These are phyloP conservation scores for Petunia hybrid DNA, from an alignment of 305 asterid genomes.

Conservation along the genomic window DNA sequence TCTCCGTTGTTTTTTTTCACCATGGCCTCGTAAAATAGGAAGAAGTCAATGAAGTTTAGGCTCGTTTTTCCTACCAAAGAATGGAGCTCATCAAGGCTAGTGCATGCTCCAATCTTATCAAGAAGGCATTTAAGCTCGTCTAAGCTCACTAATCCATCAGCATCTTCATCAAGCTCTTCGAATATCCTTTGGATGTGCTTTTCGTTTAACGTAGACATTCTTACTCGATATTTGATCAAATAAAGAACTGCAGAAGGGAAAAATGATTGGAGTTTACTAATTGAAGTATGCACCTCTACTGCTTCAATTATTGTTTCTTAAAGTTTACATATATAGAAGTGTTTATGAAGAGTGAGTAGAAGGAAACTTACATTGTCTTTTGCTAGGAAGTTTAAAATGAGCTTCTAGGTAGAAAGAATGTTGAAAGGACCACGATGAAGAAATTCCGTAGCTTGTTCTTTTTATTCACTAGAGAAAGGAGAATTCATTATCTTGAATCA, in stretches of 20 bases:
- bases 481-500: neutral
- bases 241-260: neutral
- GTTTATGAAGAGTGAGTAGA: neutral
- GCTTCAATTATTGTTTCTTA: neutral
- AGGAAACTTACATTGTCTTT: constrained; percentile 21
- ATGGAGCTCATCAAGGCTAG: constrained; percentile 48
- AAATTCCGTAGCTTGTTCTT: constrained; percentile 4
- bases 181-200: constrained; percentile 49
- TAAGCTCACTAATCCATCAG: constrained; percentile 55
- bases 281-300: neutral
- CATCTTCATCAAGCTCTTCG: constrained; percentile 51
- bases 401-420: constrained; percentile 7
- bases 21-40: constrained; percentile 54
- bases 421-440: neutral
- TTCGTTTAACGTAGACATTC: constrained; percentile 17
- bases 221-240: neutral
- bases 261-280: too few species aligned
- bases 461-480: constrained; percentile 24
- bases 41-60: constrained; percentile 50
- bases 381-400: constrained; percentile 1
- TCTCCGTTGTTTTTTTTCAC: constrained; percentile 38
- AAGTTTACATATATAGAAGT: neutral
- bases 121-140: constrained; percentile 59
- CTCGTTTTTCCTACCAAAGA: constrained; percentile 44
- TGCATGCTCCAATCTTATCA: constrained; percentile 40